phyloP scores from a whole-genome alignment of 108 stramenopile genomes.

The Skeletonema tropicum region DNA sequence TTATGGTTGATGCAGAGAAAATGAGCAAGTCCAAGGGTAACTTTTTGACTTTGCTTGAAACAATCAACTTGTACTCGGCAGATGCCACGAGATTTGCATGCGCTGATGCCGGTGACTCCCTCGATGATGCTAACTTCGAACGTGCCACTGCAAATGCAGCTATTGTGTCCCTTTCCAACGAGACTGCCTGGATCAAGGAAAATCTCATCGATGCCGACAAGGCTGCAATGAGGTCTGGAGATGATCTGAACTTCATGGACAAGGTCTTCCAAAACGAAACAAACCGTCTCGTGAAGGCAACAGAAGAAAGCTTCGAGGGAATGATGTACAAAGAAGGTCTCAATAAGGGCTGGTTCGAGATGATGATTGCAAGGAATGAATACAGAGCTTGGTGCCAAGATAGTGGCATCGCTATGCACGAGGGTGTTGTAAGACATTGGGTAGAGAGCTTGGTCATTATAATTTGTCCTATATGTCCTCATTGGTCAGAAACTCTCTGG shows the following conservation, averaged over 20 bases:
- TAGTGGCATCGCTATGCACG: slow-evolving; percentile 87
- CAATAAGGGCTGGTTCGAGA: slow-evolving; percentile 91
- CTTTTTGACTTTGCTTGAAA: slow-evolving; percentile 96
- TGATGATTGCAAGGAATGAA: slow-evolving; percentile 89
- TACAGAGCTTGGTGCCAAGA: slow-evolving; percentile 94
- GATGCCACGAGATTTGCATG: slow-evolving; percentile 94
- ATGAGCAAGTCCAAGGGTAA: slow-evolving; percentile 99
- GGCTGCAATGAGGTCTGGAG: slow-evolving; percentile 50
- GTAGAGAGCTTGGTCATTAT: slow-evolving; percentile 70
- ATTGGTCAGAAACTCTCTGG: slow-evolving; percentile 89
- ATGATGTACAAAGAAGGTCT: slow-evolving; percentile 94
- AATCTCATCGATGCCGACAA: slow-evolving; percentile 55
- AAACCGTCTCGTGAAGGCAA: slow-evolving; percentile 75
- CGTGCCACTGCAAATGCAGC: slow-evolving; percentile 91
- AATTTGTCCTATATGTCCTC: slow-evolving; percentile 93
- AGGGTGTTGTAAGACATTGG: slow-evolving; percentile 75
- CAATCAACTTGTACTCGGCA: slow-evolving; percentile 80
- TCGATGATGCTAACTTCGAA: slow-evolving; percentile 99
- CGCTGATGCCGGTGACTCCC: slow-evolving; percentile 96
- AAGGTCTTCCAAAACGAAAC: slow-evolving; percentile 92
- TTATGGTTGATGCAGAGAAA: slow-evolving; percentile 95
- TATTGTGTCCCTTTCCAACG: slow-evolving; percentile 85
- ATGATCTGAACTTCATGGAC: slow-evolving; percentile 83
- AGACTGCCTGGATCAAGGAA: slow-evolving; percentile 87
- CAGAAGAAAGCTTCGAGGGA: slow-evolving; percentile 62